Evolutionary conservation across 2,329 filamentous ascomycete genomes (phyloP).

Genomic region (Epichloe coenophiala): DNA sequence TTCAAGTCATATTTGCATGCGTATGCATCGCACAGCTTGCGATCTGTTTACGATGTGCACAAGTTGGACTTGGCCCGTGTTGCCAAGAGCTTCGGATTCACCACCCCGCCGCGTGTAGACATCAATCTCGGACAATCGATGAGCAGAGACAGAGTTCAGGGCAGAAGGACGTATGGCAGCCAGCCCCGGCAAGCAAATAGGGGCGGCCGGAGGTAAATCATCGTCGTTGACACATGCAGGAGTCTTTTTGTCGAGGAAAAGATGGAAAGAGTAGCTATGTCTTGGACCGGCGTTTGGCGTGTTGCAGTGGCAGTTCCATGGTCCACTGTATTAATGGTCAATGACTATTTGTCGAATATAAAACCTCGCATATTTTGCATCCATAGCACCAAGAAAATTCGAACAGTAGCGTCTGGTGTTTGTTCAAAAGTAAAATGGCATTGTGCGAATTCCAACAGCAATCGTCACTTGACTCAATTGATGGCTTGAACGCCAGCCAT

Average conservation of each 20-base stretch:
- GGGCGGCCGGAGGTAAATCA: conserved; percentile 5
- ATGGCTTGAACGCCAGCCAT: background rate
- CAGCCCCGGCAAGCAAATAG: conserved; percentile 50
- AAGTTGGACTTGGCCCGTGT: conserved; percentile 75
- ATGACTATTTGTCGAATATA: background rate
- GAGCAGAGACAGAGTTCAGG: conserved; percentile 52
- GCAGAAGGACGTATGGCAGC: conserved; percentile 60
- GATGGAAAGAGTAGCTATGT: background rate
- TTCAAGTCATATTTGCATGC: conserved; percentile 90
- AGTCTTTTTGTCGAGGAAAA: background rate
- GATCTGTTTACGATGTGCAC: conserved; percentile 60
- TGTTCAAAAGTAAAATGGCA: too few species aligned
- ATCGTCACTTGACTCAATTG: background rate
- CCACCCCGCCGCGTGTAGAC: conserved; percentile 67
- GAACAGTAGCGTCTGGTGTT: too few species aligned
- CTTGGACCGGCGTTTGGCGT: conserved; percentile 3
- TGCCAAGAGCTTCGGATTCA: conserved; percentile 72
- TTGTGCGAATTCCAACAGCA: background rate
- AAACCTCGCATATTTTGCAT: background rate
- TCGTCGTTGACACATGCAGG: background rate
- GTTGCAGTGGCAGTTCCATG: background rate
- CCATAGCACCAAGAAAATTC: background rate
- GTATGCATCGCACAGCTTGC: conserved; percentile 61
- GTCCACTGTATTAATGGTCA: background rate
- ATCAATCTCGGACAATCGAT: conserved; percentile 72